These are phyloP conservation scores for Botrytis squamosa DNA, from an alignment of 2,329 filamentous ascomycete genomes.

Conservation along the genomic window DNA sequence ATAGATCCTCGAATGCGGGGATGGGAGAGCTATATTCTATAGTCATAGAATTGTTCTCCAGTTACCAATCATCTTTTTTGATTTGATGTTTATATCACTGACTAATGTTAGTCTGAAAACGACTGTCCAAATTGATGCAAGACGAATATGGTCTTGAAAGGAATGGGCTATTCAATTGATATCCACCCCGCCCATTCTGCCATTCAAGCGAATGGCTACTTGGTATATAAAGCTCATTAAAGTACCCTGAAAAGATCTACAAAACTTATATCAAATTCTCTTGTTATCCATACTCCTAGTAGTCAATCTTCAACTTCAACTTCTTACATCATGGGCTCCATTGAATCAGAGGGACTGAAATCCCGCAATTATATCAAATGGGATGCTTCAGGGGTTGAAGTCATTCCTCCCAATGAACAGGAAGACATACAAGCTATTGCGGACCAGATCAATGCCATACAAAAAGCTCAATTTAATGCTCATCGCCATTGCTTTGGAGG, in stretches of 20 bases:
- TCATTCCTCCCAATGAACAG: constrained; percentile 42
- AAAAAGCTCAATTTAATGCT: constrained; percentile 46
- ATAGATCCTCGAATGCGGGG: not conserved
- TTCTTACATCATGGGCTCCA: not conserved
- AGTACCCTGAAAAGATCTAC: not conserved
- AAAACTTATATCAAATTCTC: not conserved
- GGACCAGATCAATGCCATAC: constrained; percentile 47
- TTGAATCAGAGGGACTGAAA: constrained; percentile 12
- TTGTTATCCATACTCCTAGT: not conserved
- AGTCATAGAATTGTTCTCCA: not conserved
- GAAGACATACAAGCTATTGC: constrained; percentile 48
- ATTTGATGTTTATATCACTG: no score
- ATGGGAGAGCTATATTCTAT: not conserved
- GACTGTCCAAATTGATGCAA: not conserved
- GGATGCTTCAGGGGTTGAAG: constrained; percentile 44
- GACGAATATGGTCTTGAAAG: not conserved
- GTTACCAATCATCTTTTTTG: not conserved
- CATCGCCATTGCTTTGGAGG: constrained; percentile 41
- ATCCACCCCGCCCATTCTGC: not conserved
- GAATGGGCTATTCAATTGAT: not conserved
- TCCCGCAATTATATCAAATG: constrained; percentile 43
- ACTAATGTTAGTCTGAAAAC: not conserved
- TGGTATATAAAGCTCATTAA: not conserved
- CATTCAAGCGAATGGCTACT: not conserved
- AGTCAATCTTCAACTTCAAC: not conserved